phyloP scores from a whole-genome alignment of 371 early-diverging fungal species.

The Circinella umbellata region DNA sequence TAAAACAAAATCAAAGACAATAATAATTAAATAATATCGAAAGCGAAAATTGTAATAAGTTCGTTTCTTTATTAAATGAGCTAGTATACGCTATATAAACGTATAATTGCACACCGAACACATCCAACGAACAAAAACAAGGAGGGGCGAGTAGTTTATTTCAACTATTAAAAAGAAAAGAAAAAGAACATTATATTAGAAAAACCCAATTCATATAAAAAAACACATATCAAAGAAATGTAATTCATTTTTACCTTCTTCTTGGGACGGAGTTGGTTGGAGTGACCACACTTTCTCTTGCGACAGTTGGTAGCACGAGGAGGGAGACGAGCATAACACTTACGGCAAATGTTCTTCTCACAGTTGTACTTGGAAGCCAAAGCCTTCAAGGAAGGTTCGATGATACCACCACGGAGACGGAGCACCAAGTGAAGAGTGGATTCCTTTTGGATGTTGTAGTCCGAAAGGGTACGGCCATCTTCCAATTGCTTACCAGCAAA shows the following conservation, averaged over 20 bases:
- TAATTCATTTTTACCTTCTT: conserved; percentile 70
- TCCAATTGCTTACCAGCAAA: conserved; percentile 99
- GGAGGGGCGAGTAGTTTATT: conserved; percentile 31
- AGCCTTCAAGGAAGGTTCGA: conserved; percentile 96
- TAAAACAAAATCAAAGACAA: not conserved
- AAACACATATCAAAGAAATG: too few species aligned
- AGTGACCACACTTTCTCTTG: conserved; percentile 99
- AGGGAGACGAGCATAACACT: conserved; percentile 99
- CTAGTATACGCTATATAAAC: conserved; percentile 1
- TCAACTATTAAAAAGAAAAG: conserved; percentile 30
- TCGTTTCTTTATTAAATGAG: not conserved
- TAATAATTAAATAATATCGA: not conserved
- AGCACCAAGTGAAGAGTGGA: conserved; percentile 98
- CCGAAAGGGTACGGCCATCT: conserved; percentile 92
- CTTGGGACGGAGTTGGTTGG: conserved; percentile 99
- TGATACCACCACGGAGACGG: conserved; percentile 97
- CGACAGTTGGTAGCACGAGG: conserved; percentile 99
- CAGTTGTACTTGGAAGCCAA: conserved; percentile 99
- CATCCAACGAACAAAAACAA: conserved; percentile 6
- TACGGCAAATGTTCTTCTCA: conserved; percentile 99
- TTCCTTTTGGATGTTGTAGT: conserved; percentile 96
- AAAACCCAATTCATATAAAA: not conserved
- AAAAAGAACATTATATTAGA: not conserved
- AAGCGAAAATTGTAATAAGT: not conserved
- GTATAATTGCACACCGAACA: not conserved